Evolutionary conservation across 345 rosid genomes (phyloP), one percentile per base, ranked within the genome.

Genomic region (Trapa incisa): DNA sequence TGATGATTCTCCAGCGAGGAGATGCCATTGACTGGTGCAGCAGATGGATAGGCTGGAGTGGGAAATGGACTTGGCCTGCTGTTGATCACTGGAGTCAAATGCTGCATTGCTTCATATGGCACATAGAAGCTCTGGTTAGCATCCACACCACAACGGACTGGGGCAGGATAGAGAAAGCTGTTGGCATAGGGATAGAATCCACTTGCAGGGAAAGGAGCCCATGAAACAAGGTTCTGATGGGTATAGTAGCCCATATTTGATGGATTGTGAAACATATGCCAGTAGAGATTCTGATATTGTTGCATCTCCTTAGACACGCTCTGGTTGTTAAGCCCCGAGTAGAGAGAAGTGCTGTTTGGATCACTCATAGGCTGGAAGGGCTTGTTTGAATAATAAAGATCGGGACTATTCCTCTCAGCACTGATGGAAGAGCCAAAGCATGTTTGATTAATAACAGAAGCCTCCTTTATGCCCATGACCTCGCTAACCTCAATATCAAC

Each of bases 201-300:
- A 74, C 74, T 84, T 47, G 84, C 72, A 9, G 92, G 84, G 75
- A 75, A 80, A 61, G 89, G 79, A 29, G 93, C 73, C 97, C 96
- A 94, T 17, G 96, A 77, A 72, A 87, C 85, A 66, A 87, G 87
- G 79, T 78, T 85, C 77, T 89, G 93, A 76, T 80, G 95, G 38
- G 63, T 5, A 73, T 84, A 91, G 82, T 87, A 91, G 69, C 87
- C 87, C 86, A 85, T 69, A 37, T 88, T 69, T 66, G 97, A 63
- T 77, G 94, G 83, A 84, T 79, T 71, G 70, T 84, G 91, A 74
- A 79, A 85, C 71, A 86, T 66, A 22, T 89, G 78, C 79, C 76
- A 81, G 53, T 78, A 89, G 74, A 77, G 45, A 67, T 76, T 87
- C 65, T 86, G 92, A 78, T 77, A 81, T 10, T 74, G 85, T 76